phyloP scores from a whole-genome alignment of 2,329 filamentous ascomycete species.

The Sphaerulina vaccinii region DNA sequence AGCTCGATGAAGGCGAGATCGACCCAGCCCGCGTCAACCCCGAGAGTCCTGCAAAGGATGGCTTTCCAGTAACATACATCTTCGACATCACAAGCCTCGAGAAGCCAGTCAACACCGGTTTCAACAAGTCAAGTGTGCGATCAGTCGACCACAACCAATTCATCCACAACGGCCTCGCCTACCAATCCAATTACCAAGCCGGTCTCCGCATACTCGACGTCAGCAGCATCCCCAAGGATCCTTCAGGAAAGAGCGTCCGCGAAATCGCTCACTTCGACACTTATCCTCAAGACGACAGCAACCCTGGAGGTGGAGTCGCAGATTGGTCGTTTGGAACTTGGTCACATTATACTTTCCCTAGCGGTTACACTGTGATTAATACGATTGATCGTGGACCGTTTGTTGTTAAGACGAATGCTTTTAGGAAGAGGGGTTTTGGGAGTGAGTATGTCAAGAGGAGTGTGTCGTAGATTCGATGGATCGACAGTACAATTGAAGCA shows the following conservation, averaged over 20 bases:
- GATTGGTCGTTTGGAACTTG: conserved; percentile 42
- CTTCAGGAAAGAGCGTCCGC: conserved; percentile 47
- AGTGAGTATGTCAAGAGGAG: conserved; percentile 12
- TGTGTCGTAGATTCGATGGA: no score
- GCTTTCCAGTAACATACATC: conserved; percentile 46
- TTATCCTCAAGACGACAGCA: conserved; percentile 51
- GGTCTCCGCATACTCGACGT: conserved; percentile 41
- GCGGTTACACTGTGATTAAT: conserved; percentile 53
- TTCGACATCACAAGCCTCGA: conserved; percentile 50
- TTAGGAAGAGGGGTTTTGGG: conserved; percentile 18
- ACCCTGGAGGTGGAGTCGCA: conserved; percentile 41
- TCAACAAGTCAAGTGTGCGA: conserved; percentile 39
- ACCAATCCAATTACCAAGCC: conserved; percentile 42
- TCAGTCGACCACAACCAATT: conserved; percentile 47
- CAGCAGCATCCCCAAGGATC: conserved; percentile 42
- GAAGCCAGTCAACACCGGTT: conserved; percentile 43
- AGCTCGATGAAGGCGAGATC: conserved; percentile 49
- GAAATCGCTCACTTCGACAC: conserved; percentile 54
- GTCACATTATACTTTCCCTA: conserved; percentile 53
- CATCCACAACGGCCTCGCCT: conserved; percentile 39
- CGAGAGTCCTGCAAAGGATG: conserved; percentile 17
- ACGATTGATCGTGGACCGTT: conserved; percentile 54
- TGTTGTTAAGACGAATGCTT: conserved; percentile 42
- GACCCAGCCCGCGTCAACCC: conserved; percentile 12
- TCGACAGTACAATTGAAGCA: no score